Conservation (phyloP, 768 basidiomycete genomes). For the Suillus subaureus region DNA sequence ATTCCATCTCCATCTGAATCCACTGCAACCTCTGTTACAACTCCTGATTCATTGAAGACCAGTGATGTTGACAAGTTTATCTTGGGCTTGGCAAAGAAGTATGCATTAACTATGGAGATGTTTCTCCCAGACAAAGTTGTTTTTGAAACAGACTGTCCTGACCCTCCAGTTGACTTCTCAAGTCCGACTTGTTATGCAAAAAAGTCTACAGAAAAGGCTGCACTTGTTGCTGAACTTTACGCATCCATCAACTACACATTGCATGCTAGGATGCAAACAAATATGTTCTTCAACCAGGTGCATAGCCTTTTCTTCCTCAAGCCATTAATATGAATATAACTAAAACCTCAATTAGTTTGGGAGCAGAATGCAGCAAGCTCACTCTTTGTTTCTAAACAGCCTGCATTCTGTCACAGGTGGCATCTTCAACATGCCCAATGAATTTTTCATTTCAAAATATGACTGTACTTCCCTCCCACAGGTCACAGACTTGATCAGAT, state of each 20-base stretch:
- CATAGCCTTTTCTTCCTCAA: not conserved
- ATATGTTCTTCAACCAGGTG: not conserved
- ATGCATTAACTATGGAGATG: conserved; percentile 1
- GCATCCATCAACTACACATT: not conserved
- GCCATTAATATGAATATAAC: not conserved
- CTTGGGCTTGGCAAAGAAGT: conserved; percentile 1
- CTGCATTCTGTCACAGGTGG: not conserved
- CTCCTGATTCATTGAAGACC: too few relatives aligned
- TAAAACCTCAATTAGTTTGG: not conserved
- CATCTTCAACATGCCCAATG: conserved; percentile 1
- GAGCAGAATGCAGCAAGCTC: not conserved
- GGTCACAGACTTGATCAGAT: not conserved
- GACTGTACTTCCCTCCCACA: not conserved
- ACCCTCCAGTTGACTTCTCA: not conserved
- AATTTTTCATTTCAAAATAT: conserved; percentile 1
- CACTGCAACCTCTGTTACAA: too few relatives aligned
- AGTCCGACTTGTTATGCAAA: not conserved
- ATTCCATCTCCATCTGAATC: too few relatives aligned
- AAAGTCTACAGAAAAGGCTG: not conserved
- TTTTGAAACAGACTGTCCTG: conserved; percentile 1
- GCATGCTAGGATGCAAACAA: too few relatives aligned
- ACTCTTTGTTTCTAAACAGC: not conserved
- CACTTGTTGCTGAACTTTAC: not conserved
- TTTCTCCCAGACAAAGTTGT: not conserved
- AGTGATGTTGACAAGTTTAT: too few relatives aligned